A percentile compares a stretch with the other conserved stretches of the same genome.
phyloP scores from a whole-genome alignment of 352 stramenopile species.

The Pythium grandisporangium region DNA sequence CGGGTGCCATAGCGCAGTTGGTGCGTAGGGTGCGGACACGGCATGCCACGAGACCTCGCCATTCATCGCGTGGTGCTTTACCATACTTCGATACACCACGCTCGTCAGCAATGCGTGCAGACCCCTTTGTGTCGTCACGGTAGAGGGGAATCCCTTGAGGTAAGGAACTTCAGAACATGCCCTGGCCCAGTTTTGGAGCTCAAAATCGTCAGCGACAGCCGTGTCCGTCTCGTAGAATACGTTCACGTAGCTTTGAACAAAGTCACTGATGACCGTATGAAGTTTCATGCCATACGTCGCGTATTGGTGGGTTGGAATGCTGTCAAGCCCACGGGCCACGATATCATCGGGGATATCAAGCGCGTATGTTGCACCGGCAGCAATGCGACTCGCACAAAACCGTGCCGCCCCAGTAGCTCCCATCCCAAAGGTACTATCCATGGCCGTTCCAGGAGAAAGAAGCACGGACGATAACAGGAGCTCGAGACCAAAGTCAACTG shows the following conservation, averaged over 20 bases:
- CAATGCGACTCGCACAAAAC: constrained; percentile 16
- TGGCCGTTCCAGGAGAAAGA: constrained; percentile 13
- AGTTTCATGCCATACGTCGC: constrained; percentile 1
- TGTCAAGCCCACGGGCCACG: constrained; percentile 2
- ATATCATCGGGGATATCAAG: constrained; percentile 6
- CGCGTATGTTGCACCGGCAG: constrained; percentile 2
- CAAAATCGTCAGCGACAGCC: constrained; percentile 14
- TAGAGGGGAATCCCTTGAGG: constrained; percentile 20
- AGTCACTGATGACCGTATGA: constrained; percentile 15
- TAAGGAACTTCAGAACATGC: constrained; percentile 14
- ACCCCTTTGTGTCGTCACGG: constrained; percentile 6
- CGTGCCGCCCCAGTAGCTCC: constrained; percentile 20
- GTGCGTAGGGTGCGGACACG: constrained; percentile 4
- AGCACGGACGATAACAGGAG: constrained; percentile 16
- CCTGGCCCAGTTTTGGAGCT: constrained; percentile 34
- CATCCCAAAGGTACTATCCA: constrained; percentile 26
- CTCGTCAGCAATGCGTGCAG: constrained; percentile 21
- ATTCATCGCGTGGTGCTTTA: constrained; percentile 44
- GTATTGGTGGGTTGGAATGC: constrained; percentile 11
- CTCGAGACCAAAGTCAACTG: constrained; percentile 26
- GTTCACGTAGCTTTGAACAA: constrained; percentile 24
- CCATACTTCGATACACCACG: constrained; percentile 24
- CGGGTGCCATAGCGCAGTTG: constrained; percentile 9
- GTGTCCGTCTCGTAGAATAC: constrained; percentile 22
- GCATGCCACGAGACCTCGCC: constrained; percentile 26